Evolutionary conservation across 2,329 filamentous ascomycete genomes (phyloP).

Genomic region (Lachnum nothofagi): DNA sequence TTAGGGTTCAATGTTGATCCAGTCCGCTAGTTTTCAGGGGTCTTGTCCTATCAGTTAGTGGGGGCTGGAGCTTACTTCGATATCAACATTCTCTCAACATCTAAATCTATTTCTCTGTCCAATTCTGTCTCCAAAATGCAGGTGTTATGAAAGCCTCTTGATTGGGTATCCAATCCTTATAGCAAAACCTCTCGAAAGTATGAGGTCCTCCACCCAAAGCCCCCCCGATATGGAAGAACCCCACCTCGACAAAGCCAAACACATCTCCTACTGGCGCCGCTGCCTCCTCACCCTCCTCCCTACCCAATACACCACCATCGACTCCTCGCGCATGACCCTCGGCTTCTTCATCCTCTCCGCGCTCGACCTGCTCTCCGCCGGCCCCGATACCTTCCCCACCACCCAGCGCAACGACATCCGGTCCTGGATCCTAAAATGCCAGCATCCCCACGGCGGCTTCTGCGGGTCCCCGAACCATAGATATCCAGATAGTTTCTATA

Average conservation of each 20-base stretch:
- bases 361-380: constrained; percentile 69
- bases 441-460: constrained; percentile 83
- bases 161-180: no score
- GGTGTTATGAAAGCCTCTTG: no score
- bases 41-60: no score
- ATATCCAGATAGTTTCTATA: constrained; percentile 33
- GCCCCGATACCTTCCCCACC: constrained; percentile 51
- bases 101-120: background rate
- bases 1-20: background rate
- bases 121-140: no score
- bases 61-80: background rate
- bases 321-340: constrained; percentile 84
- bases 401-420: constrained; percentile 43
- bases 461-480: constrained; percentile 72
- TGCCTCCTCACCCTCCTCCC: constrained; percentile 80
- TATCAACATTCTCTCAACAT: background rate
- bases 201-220: background rate
- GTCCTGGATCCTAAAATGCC: constrained; percentile 81
- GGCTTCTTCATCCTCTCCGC: constrained; percentile 85
- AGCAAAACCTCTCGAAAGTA: no score
- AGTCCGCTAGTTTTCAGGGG: no score
- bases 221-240: constrained; percentile 21
- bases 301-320: constrained; percentile 75
- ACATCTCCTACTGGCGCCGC: constrained; percentile 88
- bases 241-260: constrained; percentile 56